Conservation (phyloP, 1,284 basidiomycete genomes). For the Ceratobasidium sp. region DNA sequence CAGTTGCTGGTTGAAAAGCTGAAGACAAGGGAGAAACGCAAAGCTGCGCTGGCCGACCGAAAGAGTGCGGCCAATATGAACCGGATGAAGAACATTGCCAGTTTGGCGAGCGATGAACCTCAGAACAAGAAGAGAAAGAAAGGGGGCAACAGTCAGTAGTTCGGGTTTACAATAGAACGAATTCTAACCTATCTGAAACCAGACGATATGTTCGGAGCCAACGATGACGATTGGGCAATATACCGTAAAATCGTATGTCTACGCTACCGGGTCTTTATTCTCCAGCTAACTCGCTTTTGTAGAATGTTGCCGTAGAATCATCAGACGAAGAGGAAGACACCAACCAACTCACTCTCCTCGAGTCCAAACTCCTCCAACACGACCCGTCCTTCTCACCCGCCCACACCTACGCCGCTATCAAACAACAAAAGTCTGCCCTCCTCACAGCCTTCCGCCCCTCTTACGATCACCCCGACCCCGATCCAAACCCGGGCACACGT, state of each 20-base stretch:
- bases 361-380: constrained; percentile 82
- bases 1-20: constrained; percentile 85
- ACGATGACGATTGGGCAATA: constrained; percentile 97
- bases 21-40: constrained; percentile 83
- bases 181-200: neutral
- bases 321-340: constrained; percentile 97
- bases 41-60: constrained; percentile 86
- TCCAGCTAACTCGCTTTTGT: neutral
- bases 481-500: constrained; percentile 46
- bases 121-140: constrained; percentile 83
- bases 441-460: constrained; percentile 84
- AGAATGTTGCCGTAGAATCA: constrained; percentile 87
- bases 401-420: constrained; percentile 83
- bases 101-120: constrained; percentile 82
- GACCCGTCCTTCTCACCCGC: constrained; percentile 86
- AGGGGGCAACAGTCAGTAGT: constrained; percentile 71
- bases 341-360: constrained; percentile 75
- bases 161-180: neutral
- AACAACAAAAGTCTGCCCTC: constrained; percentile 82
- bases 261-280: neutral
- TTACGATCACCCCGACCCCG: constrained; percentile 68
- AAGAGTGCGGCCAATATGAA: constrained; percentile 97
- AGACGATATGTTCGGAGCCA: constrained; percentile 96
- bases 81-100: constrained; percentile 97
- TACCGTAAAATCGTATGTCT: constrained; percentile 91